These are phyloP conservation scores for Candida golubevii DNA, from an alignment of 805 yeast genomes.

Conservation along the genomic window DNA sequence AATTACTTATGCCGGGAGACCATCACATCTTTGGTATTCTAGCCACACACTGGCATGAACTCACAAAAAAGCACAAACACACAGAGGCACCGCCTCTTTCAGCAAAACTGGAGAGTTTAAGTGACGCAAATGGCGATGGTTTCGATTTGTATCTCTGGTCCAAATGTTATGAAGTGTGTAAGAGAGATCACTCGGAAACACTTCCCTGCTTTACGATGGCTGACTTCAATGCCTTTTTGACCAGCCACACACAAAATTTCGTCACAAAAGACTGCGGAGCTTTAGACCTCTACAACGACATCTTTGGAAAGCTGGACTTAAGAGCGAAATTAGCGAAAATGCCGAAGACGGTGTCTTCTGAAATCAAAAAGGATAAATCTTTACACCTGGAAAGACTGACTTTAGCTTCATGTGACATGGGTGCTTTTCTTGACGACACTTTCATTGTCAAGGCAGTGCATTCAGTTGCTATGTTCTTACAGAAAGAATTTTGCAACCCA, in stretches of 20 bases:
- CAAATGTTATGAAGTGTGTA: constrained; percentile 6
- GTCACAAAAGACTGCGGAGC: constrained; percentile 8
- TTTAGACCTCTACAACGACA: constrained; percentile 5
- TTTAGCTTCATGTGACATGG: background rate
- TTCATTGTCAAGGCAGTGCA: constrained; percentile 3
- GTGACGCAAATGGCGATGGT: background rate
- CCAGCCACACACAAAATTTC: constrained; percentile 3
- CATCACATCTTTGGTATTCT: constrained; percentile 6
- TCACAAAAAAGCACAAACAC: constrained; percentile 4
- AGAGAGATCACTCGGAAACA: constrained; percentile 2
- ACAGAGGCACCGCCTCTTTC: background rate
- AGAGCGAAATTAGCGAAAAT: background rate
- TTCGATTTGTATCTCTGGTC: constrained; percentile 5
- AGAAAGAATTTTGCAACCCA: constrained; percentile 5
- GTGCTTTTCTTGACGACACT: constrained; percentile 2
- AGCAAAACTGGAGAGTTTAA: background rate
- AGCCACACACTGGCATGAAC: constrained; percentile 7
- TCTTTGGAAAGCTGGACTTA: constrained; percentile 9
- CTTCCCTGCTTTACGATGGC: constrained; percentile 11
- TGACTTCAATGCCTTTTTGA: constrained; percentile 11
- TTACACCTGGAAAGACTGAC: constrained; percentile 3
- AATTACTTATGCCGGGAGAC: constrained; percentile 2
- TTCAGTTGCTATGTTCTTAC: constrained; percentile 1
- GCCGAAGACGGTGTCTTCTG: background rate
- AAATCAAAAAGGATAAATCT: background rate